Conservation (phyloP, 768 basidiomycete species). For the Naganishia randhawae region DNA sequence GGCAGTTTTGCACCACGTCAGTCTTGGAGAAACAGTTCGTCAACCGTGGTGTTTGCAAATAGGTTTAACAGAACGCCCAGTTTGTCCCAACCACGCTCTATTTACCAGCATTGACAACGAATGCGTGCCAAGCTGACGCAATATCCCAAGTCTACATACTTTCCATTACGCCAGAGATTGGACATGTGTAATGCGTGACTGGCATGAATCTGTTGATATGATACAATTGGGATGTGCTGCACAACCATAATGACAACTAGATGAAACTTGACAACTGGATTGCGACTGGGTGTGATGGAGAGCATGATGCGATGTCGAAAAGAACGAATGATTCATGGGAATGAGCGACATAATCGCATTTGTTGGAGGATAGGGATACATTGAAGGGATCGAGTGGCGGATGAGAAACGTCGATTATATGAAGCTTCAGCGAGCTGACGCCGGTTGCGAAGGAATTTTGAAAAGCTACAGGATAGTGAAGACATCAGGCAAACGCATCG, state of each 20-base stretch:
- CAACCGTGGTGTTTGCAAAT: too few relatives aligned
- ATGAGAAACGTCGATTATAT: background rate
- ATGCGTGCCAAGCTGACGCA: too few relatives aligned
- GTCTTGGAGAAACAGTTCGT: too few relatives aligned
- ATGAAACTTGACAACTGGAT: background rate
- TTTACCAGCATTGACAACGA: background rate
- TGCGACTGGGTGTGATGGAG: background rate
- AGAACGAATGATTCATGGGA: too few relatives aligned
- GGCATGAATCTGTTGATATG: constrained; percentile 8
- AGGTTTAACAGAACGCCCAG: too few relatives aligned
- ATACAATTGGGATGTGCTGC: background rate
- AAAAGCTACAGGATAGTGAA: background rate
- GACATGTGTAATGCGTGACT: background rate
- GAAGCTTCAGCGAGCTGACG: background rate
- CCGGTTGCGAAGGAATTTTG: background rate
- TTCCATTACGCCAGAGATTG: background rate
- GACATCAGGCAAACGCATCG: too few relatives aligned
- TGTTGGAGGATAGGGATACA: background rate
- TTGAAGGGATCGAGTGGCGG: background rate
- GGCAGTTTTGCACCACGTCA: too few relatives aligned
- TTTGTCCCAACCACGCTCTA: background rate
- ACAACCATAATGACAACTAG: background rate
- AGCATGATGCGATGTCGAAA: too few relatives aligned
- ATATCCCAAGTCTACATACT: background rate
- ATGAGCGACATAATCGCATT: background rate